phyloP scores from a whole-genome alignment of 148 eudicot species.

The Cornus suecica region DNA sequence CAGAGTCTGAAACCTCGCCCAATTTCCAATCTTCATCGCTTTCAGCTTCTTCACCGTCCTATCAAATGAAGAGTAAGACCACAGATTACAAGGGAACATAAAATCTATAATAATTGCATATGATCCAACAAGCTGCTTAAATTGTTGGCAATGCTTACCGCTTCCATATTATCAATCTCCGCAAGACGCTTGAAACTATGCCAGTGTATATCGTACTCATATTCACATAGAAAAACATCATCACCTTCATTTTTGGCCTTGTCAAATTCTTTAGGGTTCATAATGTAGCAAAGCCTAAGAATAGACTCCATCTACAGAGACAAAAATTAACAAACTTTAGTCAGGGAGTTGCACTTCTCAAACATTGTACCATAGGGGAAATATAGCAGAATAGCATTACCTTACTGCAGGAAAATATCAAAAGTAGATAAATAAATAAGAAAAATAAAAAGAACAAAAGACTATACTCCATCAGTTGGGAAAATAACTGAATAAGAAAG shows the following conservation, averaged over 20 bases:
- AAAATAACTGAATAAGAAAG: neutral
- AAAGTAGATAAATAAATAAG: neutral
- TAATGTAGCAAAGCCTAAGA: slow-evolving; percentile 82
- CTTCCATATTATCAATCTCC: slow-evolving; percentile 56
- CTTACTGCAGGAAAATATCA: neutral
- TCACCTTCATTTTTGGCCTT: slow-evolving; percentile 81
- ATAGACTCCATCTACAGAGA: slow-evolving; percentile 83
- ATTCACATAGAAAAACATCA: slow-evolving; percentile 93
- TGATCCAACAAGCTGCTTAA: neutral
- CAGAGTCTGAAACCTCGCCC: slow-evolving; percentile 43
- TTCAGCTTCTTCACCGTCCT: slow-evolving; percentile 64
- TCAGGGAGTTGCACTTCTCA: neutral
- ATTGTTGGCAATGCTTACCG: slow-evolving; percentile 37
- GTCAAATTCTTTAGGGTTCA: slow-evolving; percentile 73
- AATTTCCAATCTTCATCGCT: slow-evolving; percentile 75
- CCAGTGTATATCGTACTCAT: slow-evolving; percentile 86
- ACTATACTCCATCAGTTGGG: too few species aligned
- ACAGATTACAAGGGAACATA: slow-evolving; percentile 17
- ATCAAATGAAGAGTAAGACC: slow-evolving; percentile 19
- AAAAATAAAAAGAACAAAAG: neutral
- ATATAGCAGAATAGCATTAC: neutral
- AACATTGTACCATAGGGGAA: neutral
- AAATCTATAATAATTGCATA: neutral
- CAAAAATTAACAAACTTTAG: slow-evolving; percentile 9
- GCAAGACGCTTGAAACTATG: slow-evolving; percentile 92